Evolutionary conservation across 2,329 filamentous ascomycete genomes (phyloP).

Genomic region (Orbilia brochopaga): DNA sequence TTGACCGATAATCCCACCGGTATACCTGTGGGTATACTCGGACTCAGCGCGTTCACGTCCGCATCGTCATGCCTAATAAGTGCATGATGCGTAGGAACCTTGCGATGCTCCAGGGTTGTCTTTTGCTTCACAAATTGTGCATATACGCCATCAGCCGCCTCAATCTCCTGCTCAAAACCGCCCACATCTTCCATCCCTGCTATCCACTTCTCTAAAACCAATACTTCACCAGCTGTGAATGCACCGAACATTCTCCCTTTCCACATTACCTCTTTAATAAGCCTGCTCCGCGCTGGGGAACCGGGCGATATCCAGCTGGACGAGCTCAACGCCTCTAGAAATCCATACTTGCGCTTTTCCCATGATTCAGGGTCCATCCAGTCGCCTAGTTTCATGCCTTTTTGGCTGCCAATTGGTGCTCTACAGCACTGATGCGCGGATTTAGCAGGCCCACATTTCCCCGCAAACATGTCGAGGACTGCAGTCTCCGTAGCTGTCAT

Average conservation of each 20-base stretch:
- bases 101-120: background rate
- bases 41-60: constrained; percentile 14
- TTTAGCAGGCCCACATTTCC: constrained; percentile 58
- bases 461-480: constrained; percentile 55
- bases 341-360: constrained; percentile 56
- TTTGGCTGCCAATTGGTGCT: constrained; percentile 58
- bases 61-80: background rate
- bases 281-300: constrained; percentile 58
- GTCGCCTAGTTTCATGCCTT: constrained; percentile 56
- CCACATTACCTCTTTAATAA: constrained; percentile 61
- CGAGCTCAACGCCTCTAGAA: constrained; percentile 57
- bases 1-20: constrained; percentile 17
- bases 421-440: constrained; percentile 59
- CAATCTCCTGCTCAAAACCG: constrained; percentile 10
- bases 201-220: constrained; percentile 59
- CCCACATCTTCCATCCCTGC: constrained; percentile 59
- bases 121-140: constrained; percentile 13
- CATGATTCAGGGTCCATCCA: constrained; percentile 59
- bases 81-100: background rate
- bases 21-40: constrained; percentile 12
- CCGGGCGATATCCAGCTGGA: constrained; percentile 60
- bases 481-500: background rate
- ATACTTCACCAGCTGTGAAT: constrained; percentile 61
- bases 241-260: constrained; percentile 63
- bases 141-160: constrained; percentile 31